These are phyloP conservation scores for Globisporangium spinosum DNA, from an alignment of 352 stramenopile genomes.

Conservation along the genomic window DNA sequence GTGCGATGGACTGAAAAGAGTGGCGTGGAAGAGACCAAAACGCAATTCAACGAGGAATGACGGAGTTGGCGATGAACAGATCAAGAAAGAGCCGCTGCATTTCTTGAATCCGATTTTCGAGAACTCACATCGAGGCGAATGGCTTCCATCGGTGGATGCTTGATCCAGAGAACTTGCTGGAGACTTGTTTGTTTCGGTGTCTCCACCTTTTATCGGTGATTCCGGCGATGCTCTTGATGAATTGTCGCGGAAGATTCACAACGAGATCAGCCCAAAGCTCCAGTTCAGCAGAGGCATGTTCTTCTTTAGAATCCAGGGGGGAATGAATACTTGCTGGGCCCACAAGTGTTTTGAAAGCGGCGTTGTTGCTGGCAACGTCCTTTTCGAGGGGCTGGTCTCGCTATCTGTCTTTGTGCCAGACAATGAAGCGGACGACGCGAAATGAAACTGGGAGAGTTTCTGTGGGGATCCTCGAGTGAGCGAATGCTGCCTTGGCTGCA, in stretches of 20 bases:
- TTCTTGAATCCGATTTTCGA: slow-evolving; percentile 45
- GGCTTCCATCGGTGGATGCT: neutral
- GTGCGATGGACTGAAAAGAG: slow-evolving; percentile 28
- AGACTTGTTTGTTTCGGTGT: neutral
- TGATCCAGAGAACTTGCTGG: no score
- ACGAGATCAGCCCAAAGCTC: slow-evolving; percentile 40
- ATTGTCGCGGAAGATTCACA: slow-evolving; percentile 35
- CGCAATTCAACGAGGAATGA: slow-evolving; percentile 55
- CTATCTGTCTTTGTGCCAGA: neutral
- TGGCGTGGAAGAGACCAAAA: slow-evolving; percentile 44
- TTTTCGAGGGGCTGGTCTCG: slow-evolving; percentile 6
- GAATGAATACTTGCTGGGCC: slow-evolving; percentile 35
- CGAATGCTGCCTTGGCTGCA: neutral
- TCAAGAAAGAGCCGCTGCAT: slow-evolving; percentile 42
- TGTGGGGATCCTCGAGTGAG: neutral
- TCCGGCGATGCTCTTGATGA: neutral
- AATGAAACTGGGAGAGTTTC: slow-evolving; percentile 7
- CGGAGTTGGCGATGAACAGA: slow-evolving; percentile 27
- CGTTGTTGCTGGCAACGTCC: neutral
- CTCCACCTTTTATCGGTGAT: slow-evolving; percentile 3
- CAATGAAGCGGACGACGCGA: slow-evolving; percentile 1
- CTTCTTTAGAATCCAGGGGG: slow-evolving; percentile 25
- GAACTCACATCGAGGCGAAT: slow-evolving; percentile 14
- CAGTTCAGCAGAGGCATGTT: slow-evolving; percentile 54
- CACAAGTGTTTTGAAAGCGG: slow-evolving; percentile 21